Conservation (phyloP, 2,329 filamentous ascomycete species). For the Leptosphaerulina australis region DNA sequence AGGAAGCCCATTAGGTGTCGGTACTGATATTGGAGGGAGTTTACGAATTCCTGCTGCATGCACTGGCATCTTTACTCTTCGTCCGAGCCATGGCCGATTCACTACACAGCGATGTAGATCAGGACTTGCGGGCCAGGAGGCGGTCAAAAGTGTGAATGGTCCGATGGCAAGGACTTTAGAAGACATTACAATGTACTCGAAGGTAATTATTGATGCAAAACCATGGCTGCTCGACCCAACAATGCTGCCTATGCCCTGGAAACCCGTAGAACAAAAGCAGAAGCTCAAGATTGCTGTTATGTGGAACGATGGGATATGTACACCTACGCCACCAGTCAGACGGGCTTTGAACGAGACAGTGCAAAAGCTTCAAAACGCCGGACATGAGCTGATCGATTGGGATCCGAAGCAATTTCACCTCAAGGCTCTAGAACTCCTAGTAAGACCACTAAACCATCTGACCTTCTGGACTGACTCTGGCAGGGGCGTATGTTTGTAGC, state of each 20-base stretch:
- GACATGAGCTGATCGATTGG: slow-evolving; percentile 64
- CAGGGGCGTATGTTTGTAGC: slow-evolving; percentile 55
- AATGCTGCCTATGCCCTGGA: slow-evolving; percentile 61
- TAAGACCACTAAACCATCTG: slow-evolving; percentile 26
- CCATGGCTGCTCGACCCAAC: slow-evolving; percentile 62
- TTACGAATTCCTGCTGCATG: slow-evolving; percentile 63
- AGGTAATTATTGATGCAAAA: slow-evolving; percentile 51
- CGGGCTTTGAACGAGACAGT: slow-evolving; percentile 63
- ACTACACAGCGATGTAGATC: slow-evolving; percentile 61
- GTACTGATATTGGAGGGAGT: slow-evolving; percentile 67
- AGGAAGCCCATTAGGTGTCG: slow-evolving; percentile 66
- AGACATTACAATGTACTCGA: slow-evolving; percentile 56
- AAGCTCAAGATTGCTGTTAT: slow-evolving; percentile 66
- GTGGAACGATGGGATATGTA: slow-evolving; percentile 58
- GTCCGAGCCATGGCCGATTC: slow-evolving; percentile 65
- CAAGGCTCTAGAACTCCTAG: slow-evolving; percentile 58
- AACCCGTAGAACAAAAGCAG: slow-evolving; percentile 48
- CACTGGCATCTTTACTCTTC: slow-evolving; percentile 63
- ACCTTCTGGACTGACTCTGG: slow-evolving; percentile 1
- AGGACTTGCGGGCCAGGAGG: slow-evolving; percentile 69
- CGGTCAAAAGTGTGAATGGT: slow-evolving; percentile 67
- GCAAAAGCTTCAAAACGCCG: slow-evolving; percentile 57
- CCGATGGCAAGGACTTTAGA: slow-evolving; percentile 63
- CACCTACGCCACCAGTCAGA: slow-evolving; percentile 59
- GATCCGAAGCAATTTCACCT: slow-evolving; percentile 58